Evolutionary conservation across 2,329 filamentous ascomycete species (phyloP).

Genomic region (Fusarium pseudoanthophilum): DNA sequence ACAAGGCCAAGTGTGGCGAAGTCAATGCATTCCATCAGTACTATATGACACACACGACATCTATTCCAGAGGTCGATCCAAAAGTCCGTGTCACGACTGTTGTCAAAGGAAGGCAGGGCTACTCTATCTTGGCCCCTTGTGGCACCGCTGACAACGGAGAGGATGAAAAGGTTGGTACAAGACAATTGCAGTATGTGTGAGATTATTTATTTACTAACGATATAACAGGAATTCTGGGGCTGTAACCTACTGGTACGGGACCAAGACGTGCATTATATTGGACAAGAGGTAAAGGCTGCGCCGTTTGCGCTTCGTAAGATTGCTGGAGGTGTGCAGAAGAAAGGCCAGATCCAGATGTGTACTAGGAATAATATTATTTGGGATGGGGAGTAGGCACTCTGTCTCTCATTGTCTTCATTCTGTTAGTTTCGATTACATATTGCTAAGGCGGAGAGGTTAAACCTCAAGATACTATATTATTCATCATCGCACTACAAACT

Average conservation of each 20-base stretch:
- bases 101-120: neutral
- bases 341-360: constrained; percentile 1
- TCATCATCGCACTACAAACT: neutral
- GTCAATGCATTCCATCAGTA: neutral
- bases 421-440: neutral
- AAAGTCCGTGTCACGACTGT: neutral
- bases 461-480: neutral
- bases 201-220: neutral
- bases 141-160: neutral
- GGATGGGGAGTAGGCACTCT: neutral
- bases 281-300: rapidly evolving
- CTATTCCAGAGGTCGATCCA: neutral
- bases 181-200: neutral
- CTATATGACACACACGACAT: neutral
- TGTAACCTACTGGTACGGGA: neutral
- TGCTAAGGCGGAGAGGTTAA: neutral
- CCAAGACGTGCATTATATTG: neutral
- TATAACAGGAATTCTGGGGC: neutral
- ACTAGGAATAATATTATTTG: neutral
- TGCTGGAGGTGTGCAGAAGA: neutral
- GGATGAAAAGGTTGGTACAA: neutral
- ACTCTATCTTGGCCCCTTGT: neutral
- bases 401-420: neutral
- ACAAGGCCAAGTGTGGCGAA: neutral
- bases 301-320: neutral